Base-by-base conservation (phyloP, 805 yeast species). In the Candida lessepsii region DNA sequence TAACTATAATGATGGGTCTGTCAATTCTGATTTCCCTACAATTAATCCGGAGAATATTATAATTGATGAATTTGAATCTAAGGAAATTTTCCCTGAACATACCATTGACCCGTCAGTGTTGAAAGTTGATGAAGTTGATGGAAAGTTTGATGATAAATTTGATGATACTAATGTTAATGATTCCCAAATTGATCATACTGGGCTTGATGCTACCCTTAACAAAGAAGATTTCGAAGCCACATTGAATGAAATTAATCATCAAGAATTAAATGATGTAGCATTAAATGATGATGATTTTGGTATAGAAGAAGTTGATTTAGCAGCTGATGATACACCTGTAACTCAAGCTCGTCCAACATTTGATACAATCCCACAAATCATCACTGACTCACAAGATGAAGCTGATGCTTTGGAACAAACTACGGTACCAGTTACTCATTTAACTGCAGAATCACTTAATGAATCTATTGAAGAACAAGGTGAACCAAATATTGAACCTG, bases 311-410 rank as follows among this genome's bases (percentile, higher is more conserved):
- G 49, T 48, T 11, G 42, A 29, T 1, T 24, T 40, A 6, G 52
- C 45, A 9, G 49, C 52, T 9, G 60, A 53, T 7, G 53, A 56
- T 11, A 56, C 57, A 9, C 49, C 55, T 17, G 34, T 30, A 20
- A 37, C 51, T 40, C 52, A 53, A 16, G 49, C 61, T 15, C 51
- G 58, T 23, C 70, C 71, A 5, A 57, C 49, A 5, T 64, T 65
- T 44, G 68, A 61, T 35, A 45, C 49, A 3, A 48, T 52, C 7
- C 63, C 69, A 1, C 60, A 54, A 19, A 49, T 58, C 18, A 61
- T 58, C 19, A 37, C 35, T 26, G 37, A 34, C 19, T 10, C 7
- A 21, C 28, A 19, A 13, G 18, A 16, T 10, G 39, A 19, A 5
- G 23, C 6, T 6, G 24, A 16, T n/a, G 28, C 26, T 23, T 5